Conservation (phyloP, 768 basidiomycete genomes). For the Flagelloscypha sp. region DNA sequence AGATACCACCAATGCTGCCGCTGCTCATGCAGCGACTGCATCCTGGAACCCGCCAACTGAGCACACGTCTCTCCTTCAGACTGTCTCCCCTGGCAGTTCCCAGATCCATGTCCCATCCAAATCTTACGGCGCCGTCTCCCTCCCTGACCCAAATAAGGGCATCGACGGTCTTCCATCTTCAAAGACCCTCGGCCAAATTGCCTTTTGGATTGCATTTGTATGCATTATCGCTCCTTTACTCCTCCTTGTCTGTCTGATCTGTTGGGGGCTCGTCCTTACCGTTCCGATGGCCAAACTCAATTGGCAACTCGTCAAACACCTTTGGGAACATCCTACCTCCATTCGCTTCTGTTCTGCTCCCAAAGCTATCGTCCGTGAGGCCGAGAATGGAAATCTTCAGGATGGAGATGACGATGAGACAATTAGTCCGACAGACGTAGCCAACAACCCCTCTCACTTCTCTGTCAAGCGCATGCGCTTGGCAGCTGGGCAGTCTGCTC, state of each 20-base stretch:
- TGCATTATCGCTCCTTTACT: slow-evolving; percentile 82
- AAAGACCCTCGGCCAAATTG: slow-evolving; percentile 56
- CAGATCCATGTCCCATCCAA: slow-evolving; percentile 46
- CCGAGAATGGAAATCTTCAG: slow-evolving; percentile 17
- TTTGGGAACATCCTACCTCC: slow-evolving; percentile 69
- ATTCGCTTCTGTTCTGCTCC: slow-evolving; percentile 94
- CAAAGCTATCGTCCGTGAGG: slow-evolving; percentile 50
- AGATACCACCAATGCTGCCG: slow-evolving; percentile 17
- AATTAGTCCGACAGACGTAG: slow-evolving; percentile 6
- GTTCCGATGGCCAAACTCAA: slow-evolving; percentile 98
- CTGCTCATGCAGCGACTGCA: slow-evolving; percentile 27
- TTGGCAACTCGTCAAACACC: slow-evolving; percentile 86
- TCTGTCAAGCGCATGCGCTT: slow-evolving; percentile 68
- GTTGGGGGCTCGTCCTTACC: slow-evolving; percentile 93
- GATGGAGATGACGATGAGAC: slow-evolving; percentile 16
- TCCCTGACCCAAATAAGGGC: slow-evolving; percentile 22
- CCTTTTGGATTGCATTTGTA: slow-evolving; percentile 76
- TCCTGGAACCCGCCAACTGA: slow-evolving; percentile 44
- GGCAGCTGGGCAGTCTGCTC: slow-evolving; percentile 83
- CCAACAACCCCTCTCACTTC: slow-evolving; percentile 34
- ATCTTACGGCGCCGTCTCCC: slow-evolving; percentile 56
- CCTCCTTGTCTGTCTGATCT: slow-evolving; percentile 78
- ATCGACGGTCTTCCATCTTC: slow-evolving; percentile 25
- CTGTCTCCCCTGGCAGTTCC: slow-evolving; percentile 23
- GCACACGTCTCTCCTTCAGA: slow-evolving; percentile 36